Conservation (phyloP, 768 basidiomycete genomes). For the Rickenella mellea region DNA sequence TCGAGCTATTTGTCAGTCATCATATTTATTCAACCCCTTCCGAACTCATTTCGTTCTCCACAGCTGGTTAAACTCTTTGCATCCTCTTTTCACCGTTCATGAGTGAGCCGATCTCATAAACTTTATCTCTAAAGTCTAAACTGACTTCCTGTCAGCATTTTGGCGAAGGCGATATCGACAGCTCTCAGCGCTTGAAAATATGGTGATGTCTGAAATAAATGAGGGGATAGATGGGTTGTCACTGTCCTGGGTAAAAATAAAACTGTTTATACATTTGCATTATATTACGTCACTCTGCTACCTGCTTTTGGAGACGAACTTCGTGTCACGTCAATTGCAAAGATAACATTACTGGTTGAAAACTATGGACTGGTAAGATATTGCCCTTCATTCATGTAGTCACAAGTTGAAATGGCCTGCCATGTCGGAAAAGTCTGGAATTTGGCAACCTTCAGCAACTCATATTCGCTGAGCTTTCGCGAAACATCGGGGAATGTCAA, state of each 20-base stretch:
- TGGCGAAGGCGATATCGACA: constrained; percentile 44
- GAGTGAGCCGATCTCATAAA: constrained; percentile 28
- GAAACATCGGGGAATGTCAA: constrained; percentile 37
- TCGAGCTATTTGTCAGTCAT: constrained; percentile 53
- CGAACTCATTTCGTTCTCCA: not conserved
- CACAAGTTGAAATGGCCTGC: constrained; percentile 4
- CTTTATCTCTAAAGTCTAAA: not conserved
- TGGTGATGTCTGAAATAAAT: not conserved
- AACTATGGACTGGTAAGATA: constrained; percentile 48
- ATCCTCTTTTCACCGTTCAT: constrained; percentile 56
- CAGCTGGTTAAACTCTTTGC: constrained; percentile 54
- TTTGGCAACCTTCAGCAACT: constrained; percentile 61
- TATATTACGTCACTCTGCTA: too few species aligned
- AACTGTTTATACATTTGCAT: too few species aligned
- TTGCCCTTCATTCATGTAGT: not conserved
- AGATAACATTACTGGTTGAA: too few species aligned
- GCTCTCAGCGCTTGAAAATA: constrained; percentile 23
- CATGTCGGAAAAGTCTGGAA: too few species aligned
- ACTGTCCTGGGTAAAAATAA: too few species aligned
- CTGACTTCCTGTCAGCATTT: constrained; percentile 22
- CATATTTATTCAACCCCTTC: not conserved
- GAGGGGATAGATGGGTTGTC: too few species aligned
- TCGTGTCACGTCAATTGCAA: too few species aligned
- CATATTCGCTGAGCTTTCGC: constrained; percentile 67
- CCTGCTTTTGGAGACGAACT: too few species aligned